phyloP scores from a whole-genome alignment of 139 green algal genomes.

The Chlorella sp. region DNA sequence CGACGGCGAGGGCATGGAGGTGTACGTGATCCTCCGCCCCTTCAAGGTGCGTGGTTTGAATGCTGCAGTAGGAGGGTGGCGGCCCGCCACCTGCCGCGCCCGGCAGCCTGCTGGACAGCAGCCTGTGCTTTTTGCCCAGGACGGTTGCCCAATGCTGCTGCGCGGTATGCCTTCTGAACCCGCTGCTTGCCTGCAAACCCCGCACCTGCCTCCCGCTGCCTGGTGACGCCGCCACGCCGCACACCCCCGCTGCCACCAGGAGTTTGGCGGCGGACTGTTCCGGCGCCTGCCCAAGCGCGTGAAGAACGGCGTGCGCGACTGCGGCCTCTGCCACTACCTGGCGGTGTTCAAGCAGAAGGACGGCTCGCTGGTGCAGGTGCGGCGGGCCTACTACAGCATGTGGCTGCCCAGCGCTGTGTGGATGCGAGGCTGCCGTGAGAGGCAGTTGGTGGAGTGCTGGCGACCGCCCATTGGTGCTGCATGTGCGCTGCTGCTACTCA shows the following conservation, averaged over 20 bases:
- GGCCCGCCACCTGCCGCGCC: no score
- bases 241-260: not conserved
- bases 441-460: no score
- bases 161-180: not conserved
- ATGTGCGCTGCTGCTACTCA: no score
- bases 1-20: conserved; percentile 50
- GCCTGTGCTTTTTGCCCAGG: no score
- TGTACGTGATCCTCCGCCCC: conserved; percentile 65
- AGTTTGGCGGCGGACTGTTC: conserved; percentile 67
- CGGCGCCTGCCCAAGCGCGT: conserved; percentile 49
- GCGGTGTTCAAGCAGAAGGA: conserved; percentile 65
- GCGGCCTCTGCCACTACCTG: conserved; percentile 78
- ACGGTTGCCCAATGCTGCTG: no score
- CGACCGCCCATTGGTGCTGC: no score
- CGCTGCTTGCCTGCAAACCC: not conserved
- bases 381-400: no score
- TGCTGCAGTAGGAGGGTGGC: no score
- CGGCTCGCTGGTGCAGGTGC: conserved; percentile 46
- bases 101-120: no score
- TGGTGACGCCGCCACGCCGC: not conserved
- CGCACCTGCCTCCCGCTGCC: not conserved
- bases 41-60: conserved; percentile 41
- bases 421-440: no score
- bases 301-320: conserved; percentile 53
- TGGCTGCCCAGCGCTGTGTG: no score